Base-by-base conservation (phyloP, 768 basidiomycete species). In the Lactarius akahatsu region DNA sequence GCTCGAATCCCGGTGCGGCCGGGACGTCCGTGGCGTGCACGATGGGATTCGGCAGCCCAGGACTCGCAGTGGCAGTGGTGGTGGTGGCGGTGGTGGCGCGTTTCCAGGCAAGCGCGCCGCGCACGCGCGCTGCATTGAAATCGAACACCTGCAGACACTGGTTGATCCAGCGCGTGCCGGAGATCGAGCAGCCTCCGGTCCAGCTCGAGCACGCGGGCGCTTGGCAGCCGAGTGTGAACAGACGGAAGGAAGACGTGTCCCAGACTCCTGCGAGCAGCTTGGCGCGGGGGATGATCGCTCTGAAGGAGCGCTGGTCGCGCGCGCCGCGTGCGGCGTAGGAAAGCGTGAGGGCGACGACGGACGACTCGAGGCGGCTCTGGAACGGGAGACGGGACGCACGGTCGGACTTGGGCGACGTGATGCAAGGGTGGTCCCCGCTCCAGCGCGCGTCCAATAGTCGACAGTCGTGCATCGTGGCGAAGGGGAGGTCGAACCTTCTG, bases 101-200 rank as follows among this genome's bases (percentile, higher is more conserved):
- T 23, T n/a, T 36, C 3, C 1, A 26, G 11, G 34, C 23, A 2
- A 38, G 16, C 11, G 47, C 61, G 15, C 10, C 52, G 1, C 11
- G 47, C 23, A 54, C 16, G 16, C 38, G 50, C 11, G 26, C 26
- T 3, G 7, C 13, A 26, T 55, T 54, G 38, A 62, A 62, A 38
- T 62, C 52, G 36, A 54, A 62, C 7, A 54, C 61, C 26, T 62
- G 36, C 38, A 62, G n/a, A 6, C 41, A 26, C 18, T 26, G 30
- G 18, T 62, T 62, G 61, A 62, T 41, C 50, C 61, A 62, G 40
- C 52, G 61, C 26, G 61, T 62, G 18, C 61, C 61, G 2, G 52
- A 28, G 36, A 54, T 32, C 23, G 61, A 36, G 28, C 52, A 62
- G 18, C 28, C 36, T 18, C 28, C 18, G 23, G 13, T 26, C 50